phyloP scores from a whole-genome alignment of 2,329 filamentous ascomycete species.

The Fusarium sp. region DNA sequence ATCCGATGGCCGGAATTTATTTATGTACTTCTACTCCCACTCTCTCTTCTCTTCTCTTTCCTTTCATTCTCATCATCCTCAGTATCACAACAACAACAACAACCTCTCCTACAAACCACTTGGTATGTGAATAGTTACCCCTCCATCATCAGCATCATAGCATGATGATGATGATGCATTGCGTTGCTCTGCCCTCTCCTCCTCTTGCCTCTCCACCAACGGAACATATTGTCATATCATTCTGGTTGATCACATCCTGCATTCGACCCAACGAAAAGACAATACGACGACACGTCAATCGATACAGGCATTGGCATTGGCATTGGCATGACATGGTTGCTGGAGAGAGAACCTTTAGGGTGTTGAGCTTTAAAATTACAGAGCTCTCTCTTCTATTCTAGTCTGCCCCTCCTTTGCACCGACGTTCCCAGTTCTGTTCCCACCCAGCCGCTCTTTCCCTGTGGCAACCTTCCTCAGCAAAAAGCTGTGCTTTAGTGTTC shows the following conservation, averaged over 20 bases:
- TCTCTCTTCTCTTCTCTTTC: conserved; percentile 20
- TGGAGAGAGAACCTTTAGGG: neutral
- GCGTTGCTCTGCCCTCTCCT: conserved; percentile 7
- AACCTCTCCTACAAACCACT: conserved; percentile 6
- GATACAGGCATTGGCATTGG: conserved; percentile 4
- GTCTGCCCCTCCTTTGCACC: conserved; percentile 33
- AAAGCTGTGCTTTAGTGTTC: conserved; percentile 1
- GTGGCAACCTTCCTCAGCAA: conserved; percentile 29
- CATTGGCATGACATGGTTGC: neutral
- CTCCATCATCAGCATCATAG: conserved; percentile 34
- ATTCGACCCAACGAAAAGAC: conserved; percentile 16
- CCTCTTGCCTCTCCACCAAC: conserved; percentile 2
- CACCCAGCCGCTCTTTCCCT: conserved; percentile 17
- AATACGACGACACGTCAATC: conserved; percentile 37
- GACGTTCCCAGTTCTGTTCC: conserved; percentile 13
- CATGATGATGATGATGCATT: conserved; percentile 12
- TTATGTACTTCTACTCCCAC: conserved; percentile 45
- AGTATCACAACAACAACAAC: conserved; percentile 16
- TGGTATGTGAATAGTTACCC: conserved; percentile 29
- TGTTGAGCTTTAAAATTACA: conserved; percentile 15
- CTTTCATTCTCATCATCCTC: conserved; percentile 41
- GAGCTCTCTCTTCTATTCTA: conserved; percentile 10
- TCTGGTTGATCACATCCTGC: conserved; percentile 7
- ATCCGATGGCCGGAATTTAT: conserved; percentile 41
- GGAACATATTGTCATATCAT: conserved; percentile 23